Evolutionary conservation across 495 filamentous ascomycete species (phyloP).

Genomic region (Daldinia loculata): DNA sequence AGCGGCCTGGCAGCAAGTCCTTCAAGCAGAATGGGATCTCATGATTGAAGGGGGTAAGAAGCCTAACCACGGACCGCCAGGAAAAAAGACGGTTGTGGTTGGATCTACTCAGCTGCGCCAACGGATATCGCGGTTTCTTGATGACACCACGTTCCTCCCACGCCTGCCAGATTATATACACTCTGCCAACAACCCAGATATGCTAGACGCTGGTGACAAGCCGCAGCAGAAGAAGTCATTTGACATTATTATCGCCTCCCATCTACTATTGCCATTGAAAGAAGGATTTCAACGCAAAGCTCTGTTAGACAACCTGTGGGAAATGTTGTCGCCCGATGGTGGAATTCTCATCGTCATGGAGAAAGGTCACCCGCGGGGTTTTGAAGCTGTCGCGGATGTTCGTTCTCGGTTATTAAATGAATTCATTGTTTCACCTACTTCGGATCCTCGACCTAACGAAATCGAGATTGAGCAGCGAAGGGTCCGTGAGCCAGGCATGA

Average conservation of each 20-base stretch:
- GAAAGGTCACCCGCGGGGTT: slow-evolving; percentile 89
- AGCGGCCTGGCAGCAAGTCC: slow-evolving; percentile 82
- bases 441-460: slow-evolving; percentile 45
- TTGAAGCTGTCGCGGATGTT: slow-evolving; percentile 88
- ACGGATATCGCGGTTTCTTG: slow-evolving; percentile 76
- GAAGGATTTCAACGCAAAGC: slow-evolving; percentile 79
- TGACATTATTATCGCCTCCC: slow-evolving; percentile 89
- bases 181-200: slow-evolving; percentile 50
- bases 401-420: slow-evolving; percentile 78
- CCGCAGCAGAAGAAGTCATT: slow-evolving; percentile 74
- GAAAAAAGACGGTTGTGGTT: slow-evolving; percentile 62
- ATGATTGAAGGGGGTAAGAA: slow-evolving; percentile 62
- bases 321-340: slow-evolving; percentile 80
- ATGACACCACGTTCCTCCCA: slow-evolving; percentile 91
- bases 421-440: slow-evolving; percentile 73
- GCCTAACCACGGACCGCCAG: slow-evolving; percentile 47
- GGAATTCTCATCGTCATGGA: slow-evolving; percentile 89
- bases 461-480: slow-evolving; percentile 45
- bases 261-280: slow-evolving; percentile 74
- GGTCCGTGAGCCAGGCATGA: slow-evolving; percentile 77
- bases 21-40: slow-evolving; percentile 79
- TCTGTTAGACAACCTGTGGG: slow-evolving; percentile 86
- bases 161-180: slow-evolving; percentile 92
- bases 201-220: slow-evolving; percentile 50
- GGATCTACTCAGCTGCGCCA: slow-evolving; percentile 68